A percentile compares a stretch with the other conserved stretches of the same genome.
These are phyloP conservation scores for Dictyostelium firmibasis DNA, from an alignment of 78 protist species.

Conservation along the genomic window DNA sequence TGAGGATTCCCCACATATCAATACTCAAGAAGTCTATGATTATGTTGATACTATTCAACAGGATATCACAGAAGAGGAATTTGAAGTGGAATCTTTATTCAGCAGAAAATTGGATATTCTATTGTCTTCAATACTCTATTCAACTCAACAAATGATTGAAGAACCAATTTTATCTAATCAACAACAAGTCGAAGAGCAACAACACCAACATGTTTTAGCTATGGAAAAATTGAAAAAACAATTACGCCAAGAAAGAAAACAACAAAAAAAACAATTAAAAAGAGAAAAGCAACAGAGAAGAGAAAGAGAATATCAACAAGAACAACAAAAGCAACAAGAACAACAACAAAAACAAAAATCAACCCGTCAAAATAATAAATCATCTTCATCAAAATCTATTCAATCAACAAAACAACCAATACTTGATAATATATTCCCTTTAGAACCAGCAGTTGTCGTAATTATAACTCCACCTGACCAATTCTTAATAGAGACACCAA, in stretches of 20 bases:
- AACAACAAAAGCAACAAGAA: not conserved
- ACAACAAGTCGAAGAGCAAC: not conserved
- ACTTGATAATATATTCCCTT: not conserved
- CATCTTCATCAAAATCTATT: not conserved
- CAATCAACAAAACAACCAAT: not conserved
- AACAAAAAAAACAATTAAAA: not conserved
- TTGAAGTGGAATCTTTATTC: conserved; percentile 2
- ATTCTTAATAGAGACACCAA: not conserved
- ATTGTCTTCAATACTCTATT: not conserved
- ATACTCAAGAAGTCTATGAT: not conserved
- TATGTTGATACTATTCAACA: conserved; percentile 8
- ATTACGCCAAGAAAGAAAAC: not conserved
- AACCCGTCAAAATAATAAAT: not conserved
- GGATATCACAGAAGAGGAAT: conserved; percentile 11
- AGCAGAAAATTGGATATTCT: conserved; percentile 11
- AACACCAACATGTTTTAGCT: not conserved
- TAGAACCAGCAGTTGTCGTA: not conserved
- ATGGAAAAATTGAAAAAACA: not conserved
- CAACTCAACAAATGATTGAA: conserved; percentile 24
- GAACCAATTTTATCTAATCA: conserved; percentile 1
- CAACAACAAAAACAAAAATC: not conserved
- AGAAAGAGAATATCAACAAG: not conserved
- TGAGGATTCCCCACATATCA: conserved; percentile 11
- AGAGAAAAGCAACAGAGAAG: not conserved
- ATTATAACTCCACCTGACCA: not conserved